A percentile compares a stretch with the other conserved stretches of the same genome.
phyloP scores from a whole-genome alignment of 768 basidiomycete species.

The Boletus eberwhitei region DNA sequence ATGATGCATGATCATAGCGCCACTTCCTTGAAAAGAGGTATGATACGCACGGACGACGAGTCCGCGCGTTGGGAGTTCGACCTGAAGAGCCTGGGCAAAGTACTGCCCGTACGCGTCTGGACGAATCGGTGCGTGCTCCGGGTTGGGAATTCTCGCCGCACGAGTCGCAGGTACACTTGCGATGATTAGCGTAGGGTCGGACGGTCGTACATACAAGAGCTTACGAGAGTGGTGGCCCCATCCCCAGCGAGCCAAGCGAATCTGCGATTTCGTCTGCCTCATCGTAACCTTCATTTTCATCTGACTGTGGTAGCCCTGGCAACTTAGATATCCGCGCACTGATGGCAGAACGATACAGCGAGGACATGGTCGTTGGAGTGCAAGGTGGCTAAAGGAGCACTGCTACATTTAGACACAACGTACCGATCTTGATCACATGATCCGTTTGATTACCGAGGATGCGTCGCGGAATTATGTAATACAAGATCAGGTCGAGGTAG shows the following conservation, averaged over 20 bases:
- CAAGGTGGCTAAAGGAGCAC: background rate
- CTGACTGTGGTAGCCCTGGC: conserved; percentile 49
- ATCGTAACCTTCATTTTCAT: conserved; percentile 39
- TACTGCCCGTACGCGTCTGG: conserved; percentile 51
- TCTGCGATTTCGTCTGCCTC: conserved; percentile 53
- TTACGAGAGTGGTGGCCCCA: conserved; percentile 64
- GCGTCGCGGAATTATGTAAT: too few relatives aligned
- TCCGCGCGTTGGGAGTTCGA: conserved; percentile 56
- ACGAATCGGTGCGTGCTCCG: conserved; percentile 73
- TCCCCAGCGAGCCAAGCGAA: conserved; percentile 56
- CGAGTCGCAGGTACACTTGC: conserved; percentile 26
- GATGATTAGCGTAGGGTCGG: conserved; percentile 9
- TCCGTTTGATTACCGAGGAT: background rate
- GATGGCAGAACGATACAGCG: conserved; percentile 74
- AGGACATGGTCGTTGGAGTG: conserved; percentile 49
- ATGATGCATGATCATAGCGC: conserved; percentile 89
- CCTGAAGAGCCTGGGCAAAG: conserved; percentile 78
- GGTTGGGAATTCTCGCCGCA: conserved; percentile 44
- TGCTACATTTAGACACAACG: background rate
- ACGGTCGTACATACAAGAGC: conserved; percentile 27
- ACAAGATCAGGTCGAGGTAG: too few relatives aligned
- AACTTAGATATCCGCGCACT: conserved; percentile 71
- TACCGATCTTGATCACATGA: conserved; percentile 1
- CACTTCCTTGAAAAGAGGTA: conserved; percentile 57
- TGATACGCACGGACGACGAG: conserved; percentile 83